Percentiles rank a stretch among this genome's conserved stretches.
phyloP scores from a whole-genome alignment of 2,329 filamentous ascomycete genomes.

The Calonectria pauciramosa region DNA sequence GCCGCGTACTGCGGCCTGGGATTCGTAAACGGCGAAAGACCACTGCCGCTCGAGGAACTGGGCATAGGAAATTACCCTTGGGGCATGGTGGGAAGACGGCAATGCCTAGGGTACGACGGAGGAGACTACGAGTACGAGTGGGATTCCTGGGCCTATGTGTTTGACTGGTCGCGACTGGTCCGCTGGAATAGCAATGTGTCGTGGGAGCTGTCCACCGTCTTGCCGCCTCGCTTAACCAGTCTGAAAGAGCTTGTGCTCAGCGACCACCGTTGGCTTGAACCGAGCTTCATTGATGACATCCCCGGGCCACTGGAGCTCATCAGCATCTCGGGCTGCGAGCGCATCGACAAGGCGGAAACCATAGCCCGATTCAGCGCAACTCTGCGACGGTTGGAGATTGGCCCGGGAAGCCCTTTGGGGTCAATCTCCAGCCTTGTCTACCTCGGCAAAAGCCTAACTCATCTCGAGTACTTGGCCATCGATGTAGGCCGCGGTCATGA shows the following conservation, averaged over 20 bases:
- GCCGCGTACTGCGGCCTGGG: slow-evolving; percentile 18
- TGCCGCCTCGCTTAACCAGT: slow-evolving; percentile 11
- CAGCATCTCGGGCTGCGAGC: background rate
- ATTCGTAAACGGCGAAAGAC: slow-evolving; percentile 13
- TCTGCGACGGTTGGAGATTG: slow-evolving; percentile 9
- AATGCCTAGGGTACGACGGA: slow-evolving; percentile 13
- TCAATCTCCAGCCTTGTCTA: background rate
- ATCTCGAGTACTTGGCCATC: slow-evolving; percentile 20
- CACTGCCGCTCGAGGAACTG: slow-evolving; percentile 17
- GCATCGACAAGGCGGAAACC: background rate
- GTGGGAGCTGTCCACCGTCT: background rate
- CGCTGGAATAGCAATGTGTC: background rate
- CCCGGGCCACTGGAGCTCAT: slow-evolving; percentile 22
- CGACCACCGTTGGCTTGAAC: background rate
- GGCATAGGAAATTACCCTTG: slow-evolving; percentile 20
- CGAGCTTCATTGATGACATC: background rate
- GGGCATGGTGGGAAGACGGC: background rate
- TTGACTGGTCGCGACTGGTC: slow-evolving; percentile 27
- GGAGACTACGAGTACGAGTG: background rate
- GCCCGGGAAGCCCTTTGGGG: no score
- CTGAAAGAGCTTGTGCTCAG: slow-evolving; percentile 22
- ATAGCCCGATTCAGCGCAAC: slow-evolving; percentile 11
- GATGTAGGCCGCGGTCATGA: slow-evolving; percentile 5
- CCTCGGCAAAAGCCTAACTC: slow-evolving; percentile 9
- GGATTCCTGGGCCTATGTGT: slow-evolving; percentile 10